Conservation (phyloP, 306 rosid species). For the Gleditsia sinensis region DNA sequence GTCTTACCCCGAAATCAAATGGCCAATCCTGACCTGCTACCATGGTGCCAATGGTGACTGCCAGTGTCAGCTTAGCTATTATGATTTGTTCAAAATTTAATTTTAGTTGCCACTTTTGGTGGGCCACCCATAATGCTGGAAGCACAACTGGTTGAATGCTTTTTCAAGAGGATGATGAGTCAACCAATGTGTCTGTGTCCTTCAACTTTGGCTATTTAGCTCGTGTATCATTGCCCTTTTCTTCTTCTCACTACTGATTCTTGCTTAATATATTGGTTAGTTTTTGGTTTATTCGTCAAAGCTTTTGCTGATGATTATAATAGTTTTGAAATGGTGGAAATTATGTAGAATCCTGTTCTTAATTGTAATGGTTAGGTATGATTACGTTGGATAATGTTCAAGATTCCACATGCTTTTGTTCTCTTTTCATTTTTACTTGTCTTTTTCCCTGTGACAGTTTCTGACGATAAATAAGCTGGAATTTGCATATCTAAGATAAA, state of each 20-base stretch:
- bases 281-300: neutral
- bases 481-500: neutral
- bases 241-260: neutral
- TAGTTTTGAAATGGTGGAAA: slow-evolving; percentile 5
- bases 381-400: neutral
- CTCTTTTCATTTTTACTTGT: neutral
- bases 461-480: neutral
- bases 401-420: neutral
- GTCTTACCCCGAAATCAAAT: neutral
- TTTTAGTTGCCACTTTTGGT: neutral
- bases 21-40: neutral
- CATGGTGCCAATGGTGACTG: neutral
- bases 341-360: neutral
- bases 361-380: slow-evolving; percentile 7
- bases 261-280: neutral
- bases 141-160: neutral
- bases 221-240: neutral
- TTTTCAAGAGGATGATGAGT: neutral
- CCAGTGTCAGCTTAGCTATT: neutral
- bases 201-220: neutral
- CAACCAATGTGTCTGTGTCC: neutral
- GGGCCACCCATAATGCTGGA: slow-evolving; percentile 16
- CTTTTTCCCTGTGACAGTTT: neutral
- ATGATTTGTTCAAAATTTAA: too few species aligned
- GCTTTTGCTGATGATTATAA: neutral